phyloP scores from a whole-genome alignment of 176 grass and related monocot species.

The Carex parvula region DNA sequence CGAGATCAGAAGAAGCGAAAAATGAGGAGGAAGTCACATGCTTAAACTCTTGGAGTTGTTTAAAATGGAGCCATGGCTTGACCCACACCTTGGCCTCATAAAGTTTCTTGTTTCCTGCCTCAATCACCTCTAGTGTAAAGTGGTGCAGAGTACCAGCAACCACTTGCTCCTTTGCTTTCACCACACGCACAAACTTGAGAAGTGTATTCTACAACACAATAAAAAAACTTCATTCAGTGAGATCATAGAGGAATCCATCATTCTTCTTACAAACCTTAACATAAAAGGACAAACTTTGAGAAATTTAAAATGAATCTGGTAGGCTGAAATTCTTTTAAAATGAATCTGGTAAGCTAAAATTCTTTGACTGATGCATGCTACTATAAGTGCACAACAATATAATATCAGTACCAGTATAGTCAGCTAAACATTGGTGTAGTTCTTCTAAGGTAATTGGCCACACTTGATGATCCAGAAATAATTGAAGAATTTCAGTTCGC shows the following conservation, averaged over 20 bases:
- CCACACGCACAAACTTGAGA: constrained; percentile 74
- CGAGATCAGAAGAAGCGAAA: constrained; percentile 52
- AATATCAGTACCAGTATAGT: not conserved
- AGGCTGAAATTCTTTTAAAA: not conserved
- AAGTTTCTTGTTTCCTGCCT: constrained; percentile 73
- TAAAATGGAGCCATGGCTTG: constrained; percentile 89
- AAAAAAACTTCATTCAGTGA: not conserved
- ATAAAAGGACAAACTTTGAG: not conserved
- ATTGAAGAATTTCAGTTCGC: not conserved
- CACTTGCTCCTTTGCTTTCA: constrained; percentile 88
- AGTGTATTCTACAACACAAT: constrained; percentile 52
- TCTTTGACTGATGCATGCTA: not conserved
- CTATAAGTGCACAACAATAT: not conserved
- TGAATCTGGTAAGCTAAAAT: too few relatives aligned
- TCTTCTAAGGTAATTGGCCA: not conserved
- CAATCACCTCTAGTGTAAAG: constrained; percentile 72
- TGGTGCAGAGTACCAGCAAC: constrained; percentile 80
- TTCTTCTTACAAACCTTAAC: not conserved
- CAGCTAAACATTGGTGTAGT: not conserved
- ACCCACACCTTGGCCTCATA: constrained; percentile 96
- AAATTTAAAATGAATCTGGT: not conserved
- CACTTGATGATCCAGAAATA: not conserved
- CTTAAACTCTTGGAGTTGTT: constrained; percentile 81
- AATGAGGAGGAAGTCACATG: constrained; percentile 35
- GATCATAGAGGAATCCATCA: constrained; percentile 3